Evolutionary conservation across 164 flowering plant genomes (phyloP), one percentile per base, ranked within the genome.

Genomic region (Malania oleifera): DNA sequence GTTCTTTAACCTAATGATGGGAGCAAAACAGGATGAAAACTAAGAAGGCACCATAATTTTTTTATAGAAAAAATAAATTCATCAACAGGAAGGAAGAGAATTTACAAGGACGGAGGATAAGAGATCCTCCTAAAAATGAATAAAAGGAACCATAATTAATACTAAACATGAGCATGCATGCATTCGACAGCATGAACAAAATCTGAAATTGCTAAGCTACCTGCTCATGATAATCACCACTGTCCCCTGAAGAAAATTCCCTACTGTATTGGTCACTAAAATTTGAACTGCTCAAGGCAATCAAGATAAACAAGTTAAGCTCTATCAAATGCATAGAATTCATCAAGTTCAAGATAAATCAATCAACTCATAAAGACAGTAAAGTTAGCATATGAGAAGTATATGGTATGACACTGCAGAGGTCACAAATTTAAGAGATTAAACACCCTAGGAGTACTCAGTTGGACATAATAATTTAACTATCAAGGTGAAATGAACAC

Each of bases 221-320:
- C 83, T 80, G 71, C 49, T 72, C 72, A 19, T 60, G 44, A 55
- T 79, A 70, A 56, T 75, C 74, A 66, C 70, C 82, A 64, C 71
- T 67, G 19, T 89, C 82, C 40, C 64, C 71, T 22, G 87, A 74
- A 39, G 81, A 82, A 60, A 61, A 55, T 43, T 82, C 92, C 56
- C 78, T 70, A 57, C 73, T 66, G 23, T 61, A 81, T 26, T 55
- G 70, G n/a, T 74, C 80, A 69, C 40, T 59, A 61, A 44, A 40
- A 64, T 38, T 68, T 22, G 82, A 70, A 60, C 89, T 84, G 83
- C 61, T 44, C n/a, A 23, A 44, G 69, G 38, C 37, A 31, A 26
- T 39, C 35, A 61, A 59, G 22, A 14, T 35, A 40, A 22, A 18
- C 24, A 26, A 18, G 22, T 26, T 5, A 58, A 54, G 23, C 29